Base-by-base conservation (phyloP, 495 filamentous ascomycete species). In the Xylaria intraflava region DNA sequence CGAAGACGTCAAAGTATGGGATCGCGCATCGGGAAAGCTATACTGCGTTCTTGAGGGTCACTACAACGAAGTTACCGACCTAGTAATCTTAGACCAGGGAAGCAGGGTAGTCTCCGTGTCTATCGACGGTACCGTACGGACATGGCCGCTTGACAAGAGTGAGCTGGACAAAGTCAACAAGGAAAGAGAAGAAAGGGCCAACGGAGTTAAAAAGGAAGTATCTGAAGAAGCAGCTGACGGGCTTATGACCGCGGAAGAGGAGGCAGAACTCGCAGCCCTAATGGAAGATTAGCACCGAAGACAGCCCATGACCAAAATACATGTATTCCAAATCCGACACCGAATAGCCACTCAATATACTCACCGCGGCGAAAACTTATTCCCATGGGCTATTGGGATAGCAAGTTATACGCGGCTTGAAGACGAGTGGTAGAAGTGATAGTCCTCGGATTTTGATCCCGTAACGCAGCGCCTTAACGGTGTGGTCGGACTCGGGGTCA, bases 1-100 rank as follows among this genome's bases (percentile, higher is more conserved):
- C 64, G 93, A 98, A 69, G 83, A 94, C 53, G 78, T 98, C 44
- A 85, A 92, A 54, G 80, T 96, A 11, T 98, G 92, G 92, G 85
- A 95, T 65, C 63, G 67, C 36, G 38, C 72, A 60, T 88, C 79
- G 44, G 93, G 90, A 14, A 78, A 86, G 56, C 75, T 96, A 41
- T 76, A 86, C 58, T 86, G 88, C 62, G 78, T 80, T 2, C 89
- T 92, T 49, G 77, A 81, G 16, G 93, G 93, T 0, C 93, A 98
- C 67, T 96, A 81, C 65, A 89, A 97, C 58, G 93, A 96, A 63
- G 86, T 98, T 24, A 95, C 87, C 4, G 88, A 85, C 33, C 67
- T 96, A 33, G 73, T 84, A 1, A 61, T 94, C 33, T 60, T 90
- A 9, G 78, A 75, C 14, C 72, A 66, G 20, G 68, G 70, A 2